A percentile compares a stretch with the other conserved stretches of the same genome.
Evolutionary conservation across 2,329 filamentous ascomycete genomes (phyloP).

Genomic region (Aspergillus novoparasiticus): DNA sequence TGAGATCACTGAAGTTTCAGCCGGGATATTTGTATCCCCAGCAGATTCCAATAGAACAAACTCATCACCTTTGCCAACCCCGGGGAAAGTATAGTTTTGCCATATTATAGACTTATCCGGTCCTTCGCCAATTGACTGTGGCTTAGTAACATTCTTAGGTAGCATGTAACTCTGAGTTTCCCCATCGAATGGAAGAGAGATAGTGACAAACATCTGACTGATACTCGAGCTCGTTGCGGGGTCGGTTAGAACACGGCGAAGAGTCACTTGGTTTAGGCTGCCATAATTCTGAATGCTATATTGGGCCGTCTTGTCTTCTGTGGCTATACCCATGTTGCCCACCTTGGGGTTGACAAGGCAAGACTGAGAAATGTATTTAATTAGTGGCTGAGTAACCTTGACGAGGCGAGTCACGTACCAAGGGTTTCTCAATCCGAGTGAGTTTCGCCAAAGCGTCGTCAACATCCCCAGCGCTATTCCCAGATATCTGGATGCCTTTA

Average conservation of each 20-base stretch:
- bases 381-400: background rate
- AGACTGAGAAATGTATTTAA: conserved; percentile 19
- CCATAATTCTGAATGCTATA: conserved; percentile 24
- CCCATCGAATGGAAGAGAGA: conserved; percentile 19
- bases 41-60: conserved; percentile 18
- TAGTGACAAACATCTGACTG: conserved; percentile 28
- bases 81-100: conserved; percentile 32
- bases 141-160: conserved; percentile 22
- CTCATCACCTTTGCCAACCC: conserved; percentile 32
- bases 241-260: conserved; percentile 28
- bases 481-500: conserved; percentile 30
- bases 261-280: conserved; percentile 21
- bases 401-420: conserved; percentile 28
- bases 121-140: conserved; percentile 20
- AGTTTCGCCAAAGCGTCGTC: conserved; percentile 33
- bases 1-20: conserved; percentile 6
- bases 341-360: conserved; percentile 19
- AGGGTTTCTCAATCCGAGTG: conserved; percentile 27
- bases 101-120: conserved; percentile 33
- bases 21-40: conserved; percentile 6
- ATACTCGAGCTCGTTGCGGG: conserved; percentile 15
- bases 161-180: conserved; percentile 15
- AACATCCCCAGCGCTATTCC: conserved; percentile 24
- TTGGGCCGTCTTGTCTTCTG: conserved; percentile 6
- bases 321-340: conserved; percentile 23